Percentiles rank a stretch among this genome's conserved stretches.
phyloP scores from a whole-genome alignment of 129 eudicot genomes.

The Pulicaria dysenterica region DNA sequence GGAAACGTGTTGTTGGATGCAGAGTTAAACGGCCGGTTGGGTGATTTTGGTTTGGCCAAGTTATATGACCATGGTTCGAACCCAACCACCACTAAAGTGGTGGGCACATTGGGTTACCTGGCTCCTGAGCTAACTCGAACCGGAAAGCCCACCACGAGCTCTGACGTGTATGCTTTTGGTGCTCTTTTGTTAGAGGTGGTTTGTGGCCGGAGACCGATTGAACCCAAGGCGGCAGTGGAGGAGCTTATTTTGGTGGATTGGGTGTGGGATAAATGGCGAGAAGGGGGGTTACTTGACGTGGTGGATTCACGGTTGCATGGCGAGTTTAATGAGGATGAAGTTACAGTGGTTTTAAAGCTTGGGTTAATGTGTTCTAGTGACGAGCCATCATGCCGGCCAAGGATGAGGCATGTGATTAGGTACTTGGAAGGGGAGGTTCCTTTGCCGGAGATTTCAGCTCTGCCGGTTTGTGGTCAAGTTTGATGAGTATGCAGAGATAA shows the following conservation, averaged over 20 bases:
- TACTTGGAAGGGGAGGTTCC: constrained; percentile 38
- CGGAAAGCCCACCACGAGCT: constrained; percentile 57
- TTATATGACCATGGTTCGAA: constrained; percentile 54
- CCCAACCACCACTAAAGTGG: constrained; percentile 48
- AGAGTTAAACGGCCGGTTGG: constrained; percentile 49
- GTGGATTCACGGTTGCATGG: constrained; percentile 42
- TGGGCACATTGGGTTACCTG: constrained; percentile 62
- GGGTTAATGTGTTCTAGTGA: constrained; percentile 57
- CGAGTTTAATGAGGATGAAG: constrained; percentile 40
- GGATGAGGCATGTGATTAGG: constrained; percentile 44
- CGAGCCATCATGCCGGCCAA: constrained; percentile 39
- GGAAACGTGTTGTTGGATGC: constrained; percentile 54
- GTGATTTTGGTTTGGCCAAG: constrained; percentile 73
- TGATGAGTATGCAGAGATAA: constrained; percentile 20
- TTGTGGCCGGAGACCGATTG: constrained; percentile 54
- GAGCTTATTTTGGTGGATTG: constrained; percentile 49
- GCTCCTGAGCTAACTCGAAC: constrained; percentile 62
- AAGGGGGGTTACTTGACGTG: constrained; percentile 36
- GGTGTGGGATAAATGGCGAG: constrained; percentile 45
- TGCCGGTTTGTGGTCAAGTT: constrained; percentile 19
- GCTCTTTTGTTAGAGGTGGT: constrained; percentile 59
- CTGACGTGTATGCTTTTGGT: constrained; percentile 66
- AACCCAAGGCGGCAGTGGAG: constrained; percentile 24
- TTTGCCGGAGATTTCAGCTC: constrained; percentile 33
- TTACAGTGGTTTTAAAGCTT: constrained; percentile 48